phyloP scores from a whole-genome alignment of 2,329 filamentous ascomycete species.

The Tolypocladium sp. region DNA sequence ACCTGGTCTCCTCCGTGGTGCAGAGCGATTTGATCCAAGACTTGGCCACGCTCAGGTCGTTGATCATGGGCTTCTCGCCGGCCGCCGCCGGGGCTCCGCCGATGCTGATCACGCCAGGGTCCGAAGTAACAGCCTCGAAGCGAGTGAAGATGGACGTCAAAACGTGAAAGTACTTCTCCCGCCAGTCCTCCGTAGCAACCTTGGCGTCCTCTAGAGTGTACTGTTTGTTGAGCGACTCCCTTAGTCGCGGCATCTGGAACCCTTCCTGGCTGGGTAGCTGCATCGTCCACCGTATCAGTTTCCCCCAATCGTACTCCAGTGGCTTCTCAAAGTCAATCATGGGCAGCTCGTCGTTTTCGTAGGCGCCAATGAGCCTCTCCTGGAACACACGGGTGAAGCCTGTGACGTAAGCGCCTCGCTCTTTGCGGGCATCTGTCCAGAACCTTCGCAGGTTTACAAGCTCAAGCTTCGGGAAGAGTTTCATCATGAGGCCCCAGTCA shows the following conservation, averaged over 20 bases:
- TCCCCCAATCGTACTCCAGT: constrained; percentile 58
- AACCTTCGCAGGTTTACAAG: constrained; percentile 43
- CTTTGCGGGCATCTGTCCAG: constrained; percentile 44
- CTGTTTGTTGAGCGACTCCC: constrained; percentile 31
- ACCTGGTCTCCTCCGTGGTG: constrained; percentile 40
- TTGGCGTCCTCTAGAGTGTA: constrained; percentile 30
- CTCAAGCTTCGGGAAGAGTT: constrained; percentile 44
- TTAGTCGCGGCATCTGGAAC: constrained; percentile 37
- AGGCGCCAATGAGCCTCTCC: constrained; percentile 54
- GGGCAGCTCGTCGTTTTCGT: constrained; percentile 52
- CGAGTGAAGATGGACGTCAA: constrained; percentile 47
- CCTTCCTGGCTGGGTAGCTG: constrained; percentile 37
- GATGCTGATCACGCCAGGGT: constrained; percentile 30
- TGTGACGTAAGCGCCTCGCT: constrained; percentile 42
- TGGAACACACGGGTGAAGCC: constrained; percentile 53
- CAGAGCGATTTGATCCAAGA: constrained; percentile 54
- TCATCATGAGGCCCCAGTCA: constrained; percentile 51
- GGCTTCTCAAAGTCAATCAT: constrained; percentile 55
- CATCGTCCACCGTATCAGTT: constrained; percentile 58
- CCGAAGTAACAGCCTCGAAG: constrained; percentile 43
- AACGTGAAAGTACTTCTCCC: constrained; percentile 46
- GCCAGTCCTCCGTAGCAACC: constrained; percentile 32
- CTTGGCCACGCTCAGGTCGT: constrained; percentile 34
- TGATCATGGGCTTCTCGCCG: background rate
- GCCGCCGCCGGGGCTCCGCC: constrained; percentile 5